Evolutionary conservation across 345 rosid genomes (phyloP), one percentile per base, ranked within the genome.

Genomic region (Eucalyptus curtisii): DNA sequence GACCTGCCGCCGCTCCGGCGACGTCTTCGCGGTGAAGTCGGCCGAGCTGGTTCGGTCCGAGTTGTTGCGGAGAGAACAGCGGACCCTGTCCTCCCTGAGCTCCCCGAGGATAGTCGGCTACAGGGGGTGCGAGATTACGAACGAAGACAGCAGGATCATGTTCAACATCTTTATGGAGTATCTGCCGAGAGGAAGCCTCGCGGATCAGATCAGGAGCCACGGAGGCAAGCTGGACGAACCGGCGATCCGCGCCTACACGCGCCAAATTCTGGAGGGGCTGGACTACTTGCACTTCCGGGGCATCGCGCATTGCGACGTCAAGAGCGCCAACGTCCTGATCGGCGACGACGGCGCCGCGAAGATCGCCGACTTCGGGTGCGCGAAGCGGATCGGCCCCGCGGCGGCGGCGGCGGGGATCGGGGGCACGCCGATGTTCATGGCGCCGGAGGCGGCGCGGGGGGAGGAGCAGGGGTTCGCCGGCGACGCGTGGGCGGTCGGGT

Each of bases 371-470:
- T 95, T 97, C 89, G 99, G 99, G 10, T 96, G 98, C 52, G 95
- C 98, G 4, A 96, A 89, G 93, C 82, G 87, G 87, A 84, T 93
- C 9, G 15, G 47, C 76, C 37, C 40, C 40, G 48, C 57, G 14
- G 20, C n/a, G 4, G 86, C 59, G 37, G 90, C 90, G 86, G 91
- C 57, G 6, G 88, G 90, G 80, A 91, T 95, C 37, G 88, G 91
- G 11, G 97, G 99, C 53, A 94, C 97, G 6, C 97, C 97, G 49
- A 93, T 91, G 90, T 97, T 94, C 87, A 97, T 96, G 99, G 95
- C 97, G 2, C 97, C 99, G 3, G 98, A 97, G 93, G 97, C 91
- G 91, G 98, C 98, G 87, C 96, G 97, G 88, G 98, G 98, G 50
- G 97, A 94, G 68, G 93, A 93, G 61, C 98, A 96, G 92, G 95